Conservation (phyloP, 495 filamentous ascomycete genomes). For the Jackrogersella multiformis region DNA sequence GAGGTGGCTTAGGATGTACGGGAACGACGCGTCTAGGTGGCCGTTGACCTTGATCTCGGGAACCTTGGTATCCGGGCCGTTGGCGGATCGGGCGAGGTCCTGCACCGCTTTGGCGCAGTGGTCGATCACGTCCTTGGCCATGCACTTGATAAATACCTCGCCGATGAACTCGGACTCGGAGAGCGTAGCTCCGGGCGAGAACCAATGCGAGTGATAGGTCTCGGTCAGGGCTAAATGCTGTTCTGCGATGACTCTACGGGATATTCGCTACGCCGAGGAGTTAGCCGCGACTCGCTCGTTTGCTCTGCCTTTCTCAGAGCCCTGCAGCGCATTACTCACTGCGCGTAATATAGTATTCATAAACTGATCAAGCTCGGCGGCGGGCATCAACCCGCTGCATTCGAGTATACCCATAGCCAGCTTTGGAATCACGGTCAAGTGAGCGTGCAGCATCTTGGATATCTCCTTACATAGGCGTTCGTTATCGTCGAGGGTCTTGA, state of each 20-base stretch:
- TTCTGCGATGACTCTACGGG: constrained; percentile 94
- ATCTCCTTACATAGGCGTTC: constrained; percentile 86
- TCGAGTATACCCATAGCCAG: constrained; percentile 94
- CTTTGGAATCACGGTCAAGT: constrained; percentile 91
- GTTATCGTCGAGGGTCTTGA: constrained; percentile 89
- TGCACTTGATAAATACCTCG: constrained; percentile 94
- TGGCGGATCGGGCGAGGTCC: constrained; percentile 73
- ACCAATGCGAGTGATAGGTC: constrained; percentile 91
- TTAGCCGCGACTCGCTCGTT: neutral
- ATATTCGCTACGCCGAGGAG: constrained; percentile 74
- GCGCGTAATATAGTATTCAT: constrained; percentile 95
- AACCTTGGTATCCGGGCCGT: constrained; percentile 71
- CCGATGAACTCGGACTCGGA: constrained; percentile 88
- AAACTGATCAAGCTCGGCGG: constrained; percentile 85
- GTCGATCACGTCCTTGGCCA: constrained; percentile 87
- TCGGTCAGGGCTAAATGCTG: constrained; percentile 97
- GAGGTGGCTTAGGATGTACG: constrained; percentile 93
- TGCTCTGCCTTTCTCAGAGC: neutral
- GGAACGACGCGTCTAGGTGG: constrained; percentile 88
- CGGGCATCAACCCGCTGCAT: constrained; percentile 78
- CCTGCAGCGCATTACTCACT: constrained; percentile 59
- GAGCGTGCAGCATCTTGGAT: constrained; percentile 79
- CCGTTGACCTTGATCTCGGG: constrained; percentile 88
- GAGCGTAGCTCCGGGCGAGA: constrained; percentile 82
- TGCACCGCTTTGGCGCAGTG: constrained; percentile 78